Evolutionary conservation across 2,329 filamentous ascomycete genomes (phyloP), one percentile per base, ranked within the genome.

Genomic region (Hypoxylon sp.): DNA sequence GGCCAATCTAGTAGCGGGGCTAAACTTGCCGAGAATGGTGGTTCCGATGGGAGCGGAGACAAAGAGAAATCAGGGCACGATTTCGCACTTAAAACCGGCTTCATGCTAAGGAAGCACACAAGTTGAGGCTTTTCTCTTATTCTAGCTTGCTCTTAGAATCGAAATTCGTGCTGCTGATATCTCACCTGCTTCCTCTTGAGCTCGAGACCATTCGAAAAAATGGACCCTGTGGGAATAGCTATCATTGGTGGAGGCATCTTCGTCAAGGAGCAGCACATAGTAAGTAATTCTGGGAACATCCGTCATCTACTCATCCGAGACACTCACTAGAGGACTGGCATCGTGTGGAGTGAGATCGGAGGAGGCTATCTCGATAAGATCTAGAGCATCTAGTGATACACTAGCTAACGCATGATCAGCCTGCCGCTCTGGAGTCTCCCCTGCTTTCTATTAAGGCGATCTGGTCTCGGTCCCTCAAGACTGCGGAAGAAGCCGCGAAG

Each of bases 231-330:
- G 55, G 83, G 84, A 54, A 81, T 89, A 54, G 87, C 87, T 6
- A 82, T 89, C 32, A 82, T 89, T 58, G 87, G 86, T 10, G 84
- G 84, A 67, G 87, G 86, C 60, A 87, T 88, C 73, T 88, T 88
- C 72, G 84, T 84, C 55, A 83, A 82, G 70, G 85, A 87, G 76
- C 80, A 86, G 70, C 86, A 87, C 72, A 78, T 88, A 31, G 82
- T 84, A 74, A 60, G 78, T 74, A 52, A 50, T 59, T 31, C 51
- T 31, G 51, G 32, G 53, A 19, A 35, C 32, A 5, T 62, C 35
- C n/a, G 3, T 24, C 32, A 21, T 10, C 37, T 48, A 17, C 59
- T 67, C 32, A 60, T 29, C 21, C 17, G 37, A 27, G 7, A 1
- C 15, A 19, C n/a, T 21, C 15, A 31, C 24, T 53, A 47, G 47